Percentiles rank a stretch among this genome's conserved stretches.
These are phyloP conservation scores for Magnolia officinalis DNA, from an alignment of 164 flowering plant genomes.

Conservation along the genomic window DNA sequence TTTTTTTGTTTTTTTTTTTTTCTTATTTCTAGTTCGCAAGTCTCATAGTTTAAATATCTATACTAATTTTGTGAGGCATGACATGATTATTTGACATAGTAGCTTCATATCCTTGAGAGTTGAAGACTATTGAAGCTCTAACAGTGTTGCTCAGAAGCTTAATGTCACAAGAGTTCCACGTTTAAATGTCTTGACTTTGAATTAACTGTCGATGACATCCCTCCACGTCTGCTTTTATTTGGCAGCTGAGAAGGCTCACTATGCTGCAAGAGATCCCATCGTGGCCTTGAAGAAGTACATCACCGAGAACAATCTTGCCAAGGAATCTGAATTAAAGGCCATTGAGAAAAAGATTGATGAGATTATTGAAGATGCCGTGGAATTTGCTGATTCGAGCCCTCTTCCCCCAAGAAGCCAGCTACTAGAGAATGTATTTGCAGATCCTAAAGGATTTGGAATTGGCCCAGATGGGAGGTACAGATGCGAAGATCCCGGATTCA, in stretches of 20 bases:
- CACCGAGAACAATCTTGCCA: constrained; percentile 61
- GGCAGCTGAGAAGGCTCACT: constrained; percentile 89
- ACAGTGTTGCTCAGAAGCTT: neutral
- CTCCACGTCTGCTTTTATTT: constrained; percentile 4
- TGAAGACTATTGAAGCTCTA: neutral
- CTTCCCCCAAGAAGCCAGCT: constrained; percentile 72
- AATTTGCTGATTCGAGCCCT: constrained; percentile 88
- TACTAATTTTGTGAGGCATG: too few relatives aligned
- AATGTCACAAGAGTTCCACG: neutral
- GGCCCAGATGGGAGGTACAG: constrained; percentile 92
- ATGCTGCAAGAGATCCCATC: constrained; percentile 85
- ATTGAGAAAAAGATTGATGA: constrained; percentile 87
- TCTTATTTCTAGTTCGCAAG: too few relatives aligned
- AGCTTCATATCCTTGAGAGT: neutral
- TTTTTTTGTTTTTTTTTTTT: too few relatives aligned
- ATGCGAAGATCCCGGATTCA: constrained; percentile 94
- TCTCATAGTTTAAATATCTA: neutral
- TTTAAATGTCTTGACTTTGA: neutral
- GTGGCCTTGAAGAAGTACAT: constrained; percentile 79
- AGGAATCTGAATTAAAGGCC: constrained; percentile 72
- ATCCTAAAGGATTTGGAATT: constrained; percentile 93
- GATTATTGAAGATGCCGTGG: constrained; percentile 82
- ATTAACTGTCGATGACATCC: neutral
- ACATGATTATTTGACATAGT: neutral
- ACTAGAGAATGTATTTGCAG: constrained; percentile 88